These are phyloP conservation scores for Eremothecium gossypii DNA, from an alignment of 1,139 yeast genomes.

Conservation along the genomic window DNA sequence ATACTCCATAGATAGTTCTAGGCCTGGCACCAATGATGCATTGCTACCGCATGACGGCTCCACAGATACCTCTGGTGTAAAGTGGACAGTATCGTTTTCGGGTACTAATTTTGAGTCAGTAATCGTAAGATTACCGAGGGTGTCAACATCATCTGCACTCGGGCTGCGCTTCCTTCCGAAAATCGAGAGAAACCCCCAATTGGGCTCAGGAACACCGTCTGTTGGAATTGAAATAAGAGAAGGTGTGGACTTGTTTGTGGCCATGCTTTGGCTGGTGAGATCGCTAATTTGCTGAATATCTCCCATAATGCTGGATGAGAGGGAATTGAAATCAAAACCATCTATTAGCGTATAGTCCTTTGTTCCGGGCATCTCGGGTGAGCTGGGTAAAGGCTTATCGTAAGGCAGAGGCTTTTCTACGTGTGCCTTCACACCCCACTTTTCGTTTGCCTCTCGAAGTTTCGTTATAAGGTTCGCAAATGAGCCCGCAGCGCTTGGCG, in stretches of 20 bases:
- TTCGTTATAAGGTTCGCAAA: slow-evolving; percentile 9
- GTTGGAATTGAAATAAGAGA: neutral
- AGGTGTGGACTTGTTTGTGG: neutral
- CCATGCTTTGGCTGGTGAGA: neutral
- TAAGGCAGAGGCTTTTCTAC: slow-evolving; percentile 6
- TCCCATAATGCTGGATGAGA: slow-evolving; percentile 6
- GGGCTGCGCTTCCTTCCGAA: too few species aligned
- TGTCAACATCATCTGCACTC: neutral
- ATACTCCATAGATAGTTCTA: neutral
- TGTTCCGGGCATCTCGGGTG: slow-evolving; percentile 8
- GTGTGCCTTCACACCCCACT: slow-evolving; percentile 15
- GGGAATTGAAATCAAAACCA: slow-evolving; percentile 8
- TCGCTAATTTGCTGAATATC: slow-evolving; percentile 4
- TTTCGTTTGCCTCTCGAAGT: slow-evolving; percentile 14
- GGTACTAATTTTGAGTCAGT: neutral
- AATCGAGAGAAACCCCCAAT: neutral
- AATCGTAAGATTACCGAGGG: neutral
- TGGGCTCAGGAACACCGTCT: neutral
- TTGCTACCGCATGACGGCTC: neutral
- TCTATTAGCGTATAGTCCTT: slow-evolving; percentile 7
- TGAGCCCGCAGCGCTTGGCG: slow-evolving; percentile 4
- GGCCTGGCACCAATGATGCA: neutral
- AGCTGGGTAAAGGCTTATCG: slow-evolving; percentile 13
- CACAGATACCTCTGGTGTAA: too few species aligned
- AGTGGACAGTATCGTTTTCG: neutral